Conservation (phyloP, 257 asterid genomes). For the Penstemon davidsonii region DNA sequence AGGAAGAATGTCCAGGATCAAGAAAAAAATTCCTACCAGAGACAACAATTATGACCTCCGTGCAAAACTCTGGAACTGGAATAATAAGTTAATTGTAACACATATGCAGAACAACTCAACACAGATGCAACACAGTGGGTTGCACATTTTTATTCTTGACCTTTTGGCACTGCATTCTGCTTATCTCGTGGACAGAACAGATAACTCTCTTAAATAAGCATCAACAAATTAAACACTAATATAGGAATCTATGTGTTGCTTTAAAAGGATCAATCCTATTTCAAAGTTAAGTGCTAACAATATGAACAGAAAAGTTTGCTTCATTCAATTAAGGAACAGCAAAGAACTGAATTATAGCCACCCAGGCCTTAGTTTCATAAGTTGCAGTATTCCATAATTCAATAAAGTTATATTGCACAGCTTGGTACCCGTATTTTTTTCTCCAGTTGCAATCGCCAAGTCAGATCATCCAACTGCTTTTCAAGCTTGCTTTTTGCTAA, state of each 20-base stretch:
- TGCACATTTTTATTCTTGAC: too few relatives aligned
- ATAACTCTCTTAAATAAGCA: neutral
- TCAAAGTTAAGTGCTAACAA: neutral
- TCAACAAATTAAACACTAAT: neutral
- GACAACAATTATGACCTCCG: neutral
- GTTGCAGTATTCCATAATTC: slow-evolving; percentile 14
- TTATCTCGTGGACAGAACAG: neutral
- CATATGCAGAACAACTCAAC: neutral
- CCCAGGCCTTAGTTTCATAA: slow-evolving; percentile 17
- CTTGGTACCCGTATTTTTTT: slow-evolving; percentile 78
- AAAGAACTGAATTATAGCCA: slow-evolving; percentile 2
- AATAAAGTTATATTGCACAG: slow-evolving; percentile 3
- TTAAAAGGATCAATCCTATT: neutral
- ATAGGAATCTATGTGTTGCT: neutral
- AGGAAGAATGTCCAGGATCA: neutral
- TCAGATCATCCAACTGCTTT: slow-evolving; percentile 95
- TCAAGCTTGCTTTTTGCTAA: slow-evolving; percentile 92
- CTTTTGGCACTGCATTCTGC: too few relatives aligned
- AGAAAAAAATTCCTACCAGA: neutral
- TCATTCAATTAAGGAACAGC: slow-evolving; percentile 10
- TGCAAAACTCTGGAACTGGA: neutral
- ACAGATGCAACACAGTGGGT: neutral
- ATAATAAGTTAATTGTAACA: neutral
- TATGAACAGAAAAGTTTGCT: neutral
- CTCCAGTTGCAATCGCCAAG: slow-evolving; percentile 96